Percentiles rank a stretch among this genome's conserved stretches.
Evolutionary conservation across 352 stramenopile genomes (phyloP).

Genomic region (Pythium vanterpoolii): DNA sequence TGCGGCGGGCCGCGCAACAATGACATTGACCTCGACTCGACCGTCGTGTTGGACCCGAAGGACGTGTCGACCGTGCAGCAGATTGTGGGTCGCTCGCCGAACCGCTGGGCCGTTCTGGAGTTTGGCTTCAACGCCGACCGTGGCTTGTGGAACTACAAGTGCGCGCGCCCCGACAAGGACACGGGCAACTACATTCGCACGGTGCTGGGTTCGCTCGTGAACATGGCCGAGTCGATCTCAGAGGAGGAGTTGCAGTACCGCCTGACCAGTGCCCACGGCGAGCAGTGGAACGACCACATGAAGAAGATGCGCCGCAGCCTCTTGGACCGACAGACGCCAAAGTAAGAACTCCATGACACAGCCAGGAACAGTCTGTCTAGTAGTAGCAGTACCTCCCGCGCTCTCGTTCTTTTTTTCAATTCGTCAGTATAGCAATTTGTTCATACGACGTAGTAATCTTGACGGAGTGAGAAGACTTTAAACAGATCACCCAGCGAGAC

Average conservation of each 20-base stretch:
- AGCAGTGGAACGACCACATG: constrained; percentile 83
- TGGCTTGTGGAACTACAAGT: constrained; percentile 90
- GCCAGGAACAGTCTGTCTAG: not conserved
- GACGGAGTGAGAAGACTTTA: not conserved
- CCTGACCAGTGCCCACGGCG: constrained; percentile 64
- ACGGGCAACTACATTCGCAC: constrained; percentile 89
- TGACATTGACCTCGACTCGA: constrained; percentile 79
- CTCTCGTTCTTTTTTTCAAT: constrained; percentile 3
- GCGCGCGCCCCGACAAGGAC: constrained; percentile 86
- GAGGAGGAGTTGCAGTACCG: constrained; percentile 90
- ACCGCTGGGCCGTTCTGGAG: constrained; percentile 72
- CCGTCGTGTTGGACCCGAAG: constrained; percentile 76
- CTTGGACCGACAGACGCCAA: constrained; percentile 40
- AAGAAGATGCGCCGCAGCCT: constrained; percentile 71
- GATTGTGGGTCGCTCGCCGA: constrained; percentile 53
- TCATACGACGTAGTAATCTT: not conserved
- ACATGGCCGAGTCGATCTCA: constrained; percentile 89
- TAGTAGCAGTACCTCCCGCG: not conserved
- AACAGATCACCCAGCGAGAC: not conserved
- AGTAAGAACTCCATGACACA: not conserved
- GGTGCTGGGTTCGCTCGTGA: constrained; percentile 86
- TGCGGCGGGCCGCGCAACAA: constrained; percentile 76
- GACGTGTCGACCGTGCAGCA: constrained; percentile 67
- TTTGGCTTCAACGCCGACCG: constrained; percentile 86
- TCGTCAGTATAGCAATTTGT: not conserved